These are phyloP conservation scores for Bathelium albidoporum DNA, from an alignment of 495 filamentous ascomycete genomes.

Conservation along the genomic window DNA sequence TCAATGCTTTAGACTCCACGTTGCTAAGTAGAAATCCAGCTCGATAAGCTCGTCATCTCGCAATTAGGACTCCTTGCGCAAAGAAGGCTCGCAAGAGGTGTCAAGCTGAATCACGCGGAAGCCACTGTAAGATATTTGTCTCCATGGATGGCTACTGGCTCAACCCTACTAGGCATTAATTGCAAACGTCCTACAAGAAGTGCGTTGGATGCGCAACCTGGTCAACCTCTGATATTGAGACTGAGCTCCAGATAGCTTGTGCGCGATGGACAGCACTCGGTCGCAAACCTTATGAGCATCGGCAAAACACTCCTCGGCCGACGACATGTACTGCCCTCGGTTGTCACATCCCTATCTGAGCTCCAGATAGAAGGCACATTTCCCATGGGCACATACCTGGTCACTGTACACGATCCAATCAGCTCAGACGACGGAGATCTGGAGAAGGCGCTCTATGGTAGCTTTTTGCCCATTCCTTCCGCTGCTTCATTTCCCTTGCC, in stretches of 20 bases:
- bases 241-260: conserved; percentile 49
- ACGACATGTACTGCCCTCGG: conserved; percentile 81
- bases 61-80: conserved; percentile 85
- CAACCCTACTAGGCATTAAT: conserved; percentile 65
- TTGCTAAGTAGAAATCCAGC: conserved; percentile 37
- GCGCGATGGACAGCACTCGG: conserved; percentile 88
- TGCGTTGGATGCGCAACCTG: conserved; percentile 23
- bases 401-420: conserved; percentile 89
- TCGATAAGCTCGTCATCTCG: conserved; percentile 93
- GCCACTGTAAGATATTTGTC: conserved; percentile 52
- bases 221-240: neutral
- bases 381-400: conserved; percentile 79
- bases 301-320: conserved; percentile 90
- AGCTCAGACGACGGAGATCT: conserved; percentile 80
- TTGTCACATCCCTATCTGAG: conserved; percentile 63
- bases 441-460: conserved; percentile 77
- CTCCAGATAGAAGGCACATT: conserved; percentile 96
- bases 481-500: conserved; percentile 53
- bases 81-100: conserved; percentile 74
- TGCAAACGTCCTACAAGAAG: conserved; percentile 81
- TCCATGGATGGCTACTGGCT: neutral
- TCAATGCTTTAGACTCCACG: neutral
- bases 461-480: conserved; percentile 76
- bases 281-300: conserved; percentile 85
- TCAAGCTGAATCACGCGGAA: conserved; percentile 85